Base-by-base conservation (phyloP, 31 red algal species). In the Odonthalia washingtoniensis region DNA sequence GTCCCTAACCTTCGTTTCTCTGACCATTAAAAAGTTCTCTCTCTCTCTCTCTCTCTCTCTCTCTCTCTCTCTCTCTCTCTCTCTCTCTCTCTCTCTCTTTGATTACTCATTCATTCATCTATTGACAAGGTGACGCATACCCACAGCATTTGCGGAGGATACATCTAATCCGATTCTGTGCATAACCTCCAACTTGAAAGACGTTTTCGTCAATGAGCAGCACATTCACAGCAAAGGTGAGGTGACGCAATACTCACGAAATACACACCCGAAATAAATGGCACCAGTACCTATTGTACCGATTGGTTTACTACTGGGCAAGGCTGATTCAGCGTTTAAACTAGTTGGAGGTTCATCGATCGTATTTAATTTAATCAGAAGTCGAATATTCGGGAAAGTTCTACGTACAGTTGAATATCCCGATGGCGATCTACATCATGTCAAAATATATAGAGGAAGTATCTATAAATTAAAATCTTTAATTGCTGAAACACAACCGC, bases 271-370 rank as follows among this genome's bases (percentile, higher is more conserved):
- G n/a, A n/a, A n/a, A n/a, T n/a, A n/a, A n/a, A n/a, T n/a, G n/a
- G n/a, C n/a, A n/a, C n/a, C n/a, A n/a, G 80, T 63, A 30, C 87
- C 87, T 26, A 95, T 95, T 66, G 76, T 95, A 43, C 92, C 96
- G 27, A 99, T 99, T 45, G 91, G 86, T 35, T 90, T 95, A 6
- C 84, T 99, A 85, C 76, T 99, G 41, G 97, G 97, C 67, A 99
- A 99, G 81, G 97, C 91, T 16, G 97, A 99, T 31, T 85, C 82
- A 46, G 92, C 97, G 28, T 99, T 96, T 80, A 95, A 95, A 57
- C 72, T 88, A 68, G 88, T 99, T 3, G 97, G 97, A 78, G 97
- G 97, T 35, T 97, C 95, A 18, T 94, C 91, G 36, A 96, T 99
- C 6, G 87, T 99, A 21, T 96, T 96, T 72, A 99, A 96, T 82